Percentiles rank a stretch among this genome's conserved stretches.
phyloP scores from a whole-genome alignment of 805 yeast species.

The Lachancea thermotolerans region DNA sequence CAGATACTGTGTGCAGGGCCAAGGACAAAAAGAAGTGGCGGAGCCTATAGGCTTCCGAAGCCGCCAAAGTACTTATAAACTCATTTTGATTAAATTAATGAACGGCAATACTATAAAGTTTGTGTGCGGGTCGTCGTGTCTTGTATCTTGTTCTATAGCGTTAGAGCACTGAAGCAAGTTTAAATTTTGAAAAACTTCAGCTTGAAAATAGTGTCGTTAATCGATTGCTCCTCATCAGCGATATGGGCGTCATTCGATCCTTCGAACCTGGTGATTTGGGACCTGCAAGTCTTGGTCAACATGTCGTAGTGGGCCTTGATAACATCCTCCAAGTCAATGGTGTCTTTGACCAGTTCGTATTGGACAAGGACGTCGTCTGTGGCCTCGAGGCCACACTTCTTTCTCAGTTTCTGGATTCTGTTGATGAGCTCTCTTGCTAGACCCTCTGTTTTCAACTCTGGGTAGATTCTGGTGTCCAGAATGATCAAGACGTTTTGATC shows the following conservation, averaged over 20 bases:
- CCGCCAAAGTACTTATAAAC: too few species aligned
- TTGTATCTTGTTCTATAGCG: not conserved
- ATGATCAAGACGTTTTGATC: constrained; percentile 86
- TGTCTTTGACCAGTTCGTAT: constrained; percentile 56
- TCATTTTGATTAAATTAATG: not conserved
- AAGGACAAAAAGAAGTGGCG: too few species aligned
- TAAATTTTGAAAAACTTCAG: constrained; percentile 70
- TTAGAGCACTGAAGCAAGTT: constrained; percentile 8
- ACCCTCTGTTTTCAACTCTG: constrained; percentile 89
- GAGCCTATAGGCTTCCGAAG: too few species aligned
- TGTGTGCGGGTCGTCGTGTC: not conserved
- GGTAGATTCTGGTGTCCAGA: constrained; percentile 79
- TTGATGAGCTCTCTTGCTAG: constrained; percentile 92
- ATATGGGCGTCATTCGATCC: constrained; percentile 44
- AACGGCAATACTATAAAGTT: not conserved
- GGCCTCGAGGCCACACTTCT: constrained; percentile 89
- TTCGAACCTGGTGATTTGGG: constrained; percentile 37
- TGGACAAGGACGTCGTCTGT: constrained; percentile 93
- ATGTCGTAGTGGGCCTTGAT: constrained; percentile 59
- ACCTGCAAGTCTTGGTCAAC: constrained; percentile 72
- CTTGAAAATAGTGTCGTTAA: constrained; percentile 71
- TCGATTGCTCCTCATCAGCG: constrained; percentile 82
- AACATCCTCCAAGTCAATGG: constrained; percentile 56
- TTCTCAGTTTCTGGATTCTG: constrained; percentile 95
- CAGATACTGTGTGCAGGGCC: too few species aligned